phyloP scores from a whole-genome alignment of 2,329 filamentous ascomycete genomes.

The Thielaviopsis euricoi region DNA sequence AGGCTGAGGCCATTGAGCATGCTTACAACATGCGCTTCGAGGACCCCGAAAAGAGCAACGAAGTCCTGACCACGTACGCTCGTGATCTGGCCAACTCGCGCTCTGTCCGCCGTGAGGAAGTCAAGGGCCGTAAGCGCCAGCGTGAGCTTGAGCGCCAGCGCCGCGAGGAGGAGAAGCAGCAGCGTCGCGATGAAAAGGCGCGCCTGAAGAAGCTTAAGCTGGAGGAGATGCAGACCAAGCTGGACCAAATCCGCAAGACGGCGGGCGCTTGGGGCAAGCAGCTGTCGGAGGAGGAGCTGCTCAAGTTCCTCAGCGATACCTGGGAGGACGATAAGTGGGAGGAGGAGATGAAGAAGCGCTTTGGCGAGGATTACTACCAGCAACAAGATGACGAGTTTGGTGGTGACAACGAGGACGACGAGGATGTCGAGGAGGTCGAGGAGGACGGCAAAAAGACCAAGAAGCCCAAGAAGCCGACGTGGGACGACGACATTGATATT shows the following conservation, averaged over 20 bases:
- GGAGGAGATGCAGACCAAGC: conserved; percentile 75
- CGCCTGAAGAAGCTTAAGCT: conserved; percentile 75
- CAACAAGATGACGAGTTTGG: conserved; percentile 49
- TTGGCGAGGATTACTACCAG: conserved; percentile 83
- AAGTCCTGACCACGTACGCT: conserved; percentile 74
- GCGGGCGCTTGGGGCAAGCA: conserved; percentile 58
- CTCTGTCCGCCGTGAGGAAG: conserved; percentile 73
- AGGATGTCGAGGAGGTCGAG: conserved; percentile 43
- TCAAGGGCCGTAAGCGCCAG: conserved; percentile 57
- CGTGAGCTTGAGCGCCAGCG: conserved; percentile 62
- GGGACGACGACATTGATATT: conserved; percentile 97
- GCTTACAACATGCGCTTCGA: conserved; percentile 96
- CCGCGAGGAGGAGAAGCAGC: conserved; percentile 61
- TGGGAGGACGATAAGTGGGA: conserved; percentile 90
- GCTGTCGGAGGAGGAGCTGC: conserved; percentile 63
- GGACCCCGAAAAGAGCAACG: conserved; percentile 74
- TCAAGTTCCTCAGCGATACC: conserved; percentile 65
- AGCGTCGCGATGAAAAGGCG: conserved; percentile 65
- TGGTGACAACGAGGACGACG: conserved; percentile 47
- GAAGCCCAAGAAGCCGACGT: conserved; percentile 64
- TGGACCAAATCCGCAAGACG: conserved; percentile 75
- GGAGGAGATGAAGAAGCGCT: conserved; percentile 70
- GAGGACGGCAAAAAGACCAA: conserved; percentile 28
- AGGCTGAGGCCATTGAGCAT: conserved; percentile 75
- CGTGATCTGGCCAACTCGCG: conserved; percentile 69